Base-by-base conservation (phyloP, 805 yeast genomes). In the Kluyveromyces aestuarii region DNA sequence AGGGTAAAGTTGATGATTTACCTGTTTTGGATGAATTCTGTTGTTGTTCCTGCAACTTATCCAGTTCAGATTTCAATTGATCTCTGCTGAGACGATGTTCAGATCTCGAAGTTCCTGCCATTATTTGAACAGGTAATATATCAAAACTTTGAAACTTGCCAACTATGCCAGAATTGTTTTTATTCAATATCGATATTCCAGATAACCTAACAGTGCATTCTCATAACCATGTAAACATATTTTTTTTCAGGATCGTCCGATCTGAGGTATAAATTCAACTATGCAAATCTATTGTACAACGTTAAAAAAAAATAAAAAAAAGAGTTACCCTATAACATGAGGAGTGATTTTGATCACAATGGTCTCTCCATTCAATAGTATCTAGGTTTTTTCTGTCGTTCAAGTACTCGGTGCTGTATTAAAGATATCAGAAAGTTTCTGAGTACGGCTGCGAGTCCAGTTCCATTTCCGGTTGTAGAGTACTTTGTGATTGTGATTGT, bases 21-120 rank as follows among this genome's bases (percentile, higher is more conserved):
- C 45, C 38, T 33, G 38, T 35, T 35, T 45, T 30, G 10, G 40
- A 40, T 7, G 50, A 35, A 9, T 16, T 49, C 14, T 53, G 55
- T 17, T 51, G 54, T 39, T 53, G 54, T 42, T 52, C 51, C 44
- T 60, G 64, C 43, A 59, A 52, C 21, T 50, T 51, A 30, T 60
- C 63, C 40, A 61, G 48, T 41, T 61, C 60, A 13, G 57, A 46
- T 33, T 43, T 43, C 39, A 43, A 43, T 43, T 43, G 39, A 33
- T 43, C 39, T 43, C 45, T 37, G 16, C 45, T 43, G 48, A 36
- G 35, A 11, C 48, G 41, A 19, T 13, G 21, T 17, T 39, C 36
- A 19, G 38, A 11, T 17, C n/a, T 30, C 14, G 40, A 35, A 16
- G 27, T 27, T n/a, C 40, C 36, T 30, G 14, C 35, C 35, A 30